Base-by-base conservation (phyloP, 2,329 filamentous ascomycete species). In the Reticulascus tulasneorum region DNA sequence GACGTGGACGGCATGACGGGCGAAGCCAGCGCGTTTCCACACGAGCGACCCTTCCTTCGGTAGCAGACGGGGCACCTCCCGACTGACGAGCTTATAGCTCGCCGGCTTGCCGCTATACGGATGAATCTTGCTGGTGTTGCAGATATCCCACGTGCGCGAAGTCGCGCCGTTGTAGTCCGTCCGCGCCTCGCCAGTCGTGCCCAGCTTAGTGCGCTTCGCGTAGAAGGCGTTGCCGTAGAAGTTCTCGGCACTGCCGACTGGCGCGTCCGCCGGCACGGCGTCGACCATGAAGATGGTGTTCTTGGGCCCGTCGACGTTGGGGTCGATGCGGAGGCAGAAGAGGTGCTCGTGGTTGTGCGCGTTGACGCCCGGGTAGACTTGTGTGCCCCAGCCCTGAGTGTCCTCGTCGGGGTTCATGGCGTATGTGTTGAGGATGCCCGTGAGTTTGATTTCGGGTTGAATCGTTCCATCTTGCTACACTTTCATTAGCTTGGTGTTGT, bases 281-380 rank as follows among this genome's bases (percentile, higher is more conserved):
- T 96, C 90, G 10, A 84, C 81, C 63, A 90, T 79, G 68, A 88
- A 91, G 40, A 95, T 73, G 0, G 88, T 90, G 59, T 96, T 96
- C 45, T 82, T 74, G 1, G 82, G 77, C 0, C 90, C 90, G 55
- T 95, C 90, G 37, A 96, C 77, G 54, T 91, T 93, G 21, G 89
- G 78, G 56, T 96, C 86, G 27, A 95, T 69, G 26, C 90, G 86
- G 27, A 96, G 68, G 56, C 88, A 95, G 76, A 96, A 96, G 21
- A 96, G 74, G 60, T 96, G 90, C 62, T 96, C 89, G 61, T 96
- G 90, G 66, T 95, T 95, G 66, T 95, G 90, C 1, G 90, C 90
- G 53, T 95, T 94, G 54, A 95, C 88, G 25, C 86, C 71, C 0
- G 87, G 86, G 54, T 91, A 93, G 8, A 96, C 90, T 59, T 94